These are phyloP conservation scores for Otatea glauca DNA, from an alignment of 176 grass and related monocot species.

Conservation along the genomic window DNA sequence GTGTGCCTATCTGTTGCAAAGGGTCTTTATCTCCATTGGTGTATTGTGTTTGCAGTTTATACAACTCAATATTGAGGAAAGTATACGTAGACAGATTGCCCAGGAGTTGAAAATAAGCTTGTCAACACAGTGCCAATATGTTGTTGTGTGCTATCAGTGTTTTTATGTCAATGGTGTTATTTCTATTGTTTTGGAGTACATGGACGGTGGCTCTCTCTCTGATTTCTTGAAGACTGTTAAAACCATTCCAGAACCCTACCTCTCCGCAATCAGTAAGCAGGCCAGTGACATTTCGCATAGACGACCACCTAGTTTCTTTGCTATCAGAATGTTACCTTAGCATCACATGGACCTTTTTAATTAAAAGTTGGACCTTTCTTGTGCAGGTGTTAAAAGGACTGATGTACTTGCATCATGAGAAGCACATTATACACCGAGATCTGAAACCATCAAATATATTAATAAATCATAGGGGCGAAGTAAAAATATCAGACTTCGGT, in stretches of 20 bases:
- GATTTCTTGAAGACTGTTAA: slow-evolving; percentile 85
- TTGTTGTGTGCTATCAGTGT: slow-evolving; percentile 83
- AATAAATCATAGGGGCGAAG: slow-evolving; percentile 90
- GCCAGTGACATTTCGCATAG: slow-evolving; percentile 59
- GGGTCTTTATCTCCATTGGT: background rate
- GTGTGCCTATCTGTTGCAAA: background rate
- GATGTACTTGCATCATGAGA: slow-evolving; percentile 82
- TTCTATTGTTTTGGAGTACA: slow-evolving; percentile 96
- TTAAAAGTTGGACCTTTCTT: slow-evolving; percentile 5
- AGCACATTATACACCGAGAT: slow-evolving; percentile 82
- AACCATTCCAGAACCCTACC: slow-evolving; percentile 84
- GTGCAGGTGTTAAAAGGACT: slow-evolving; percentile 80
- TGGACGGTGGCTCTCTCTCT: slow-evolving; percentile 88
- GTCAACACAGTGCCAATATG: slow-evolving; percentile 71
- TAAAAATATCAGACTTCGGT: slow-evolving; percentile 99
- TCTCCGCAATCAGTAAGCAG: slow-evolving; percentile 98
- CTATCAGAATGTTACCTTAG: slow-evolving; percentile 16
- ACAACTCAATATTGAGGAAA: slow-evolving; percentile 87
- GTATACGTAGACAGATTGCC: slow-evolving; percentile 71
- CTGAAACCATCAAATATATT: slow-evolving; percentile 98
- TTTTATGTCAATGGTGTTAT: slow-evolving; percentile 89
- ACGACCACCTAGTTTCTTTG: background rate
- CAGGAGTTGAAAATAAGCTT: slow-evolving; percentile 91
- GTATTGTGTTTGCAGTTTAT: slow-evolving; percentile 64
- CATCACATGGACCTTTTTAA: background rate